phyloP scores from a whole-genome alignment of 768 basidiomycete genomes.

The Pisolithus tinctorius region DNA sequence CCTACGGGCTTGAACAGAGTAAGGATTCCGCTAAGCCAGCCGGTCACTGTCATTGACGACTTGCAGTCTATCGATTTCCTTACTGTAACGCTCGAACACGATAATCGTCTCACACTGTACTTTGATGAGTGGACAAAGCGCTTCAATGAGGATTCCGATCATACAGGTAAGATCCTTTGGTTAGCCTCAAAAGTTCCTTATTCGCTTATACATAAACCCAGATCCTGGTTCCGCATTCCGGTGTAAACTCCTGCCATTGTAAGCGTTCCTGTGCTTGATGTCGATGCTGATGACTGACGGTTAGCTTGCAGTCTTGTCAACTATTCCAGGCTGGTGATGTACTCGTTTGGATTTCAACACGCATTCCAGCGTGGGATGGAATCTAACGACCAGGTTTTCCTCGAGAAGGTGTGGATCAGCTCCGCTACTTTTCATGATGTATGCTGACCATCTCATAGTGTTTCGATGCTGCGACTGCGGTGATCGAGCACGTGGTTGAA shows the following conservation, averaged over 20 bases:
- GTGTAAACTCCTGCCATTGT: conserved; percentile 69
- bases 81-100: conserved; percentile 52
- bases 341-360: conserved; percentile 81
- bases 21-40: neutral
- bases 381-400: conserved; percentile 55
- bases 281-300: conserved; percentile 6
- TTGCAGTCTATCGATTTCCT: conserved; percentile 61
- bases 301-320: conserved; percentile 48
- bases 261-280: conserved; percentile 22
- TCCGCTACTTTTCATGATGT: neutral
- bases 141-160: conserved; percentile 55
- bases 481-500: conserved; percentile 61
- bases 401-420: conserved; percentile 45
- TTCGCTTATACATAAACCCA: conserved; percentile 16
- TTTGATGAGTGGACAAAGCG: conserved; percentile 60
- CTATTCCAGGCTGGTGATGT: conserved; percentile 80
- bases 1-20: conserved; percentile 70
- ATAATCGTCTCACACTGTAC: conserved; percentile 49
- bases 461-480: conserved; percentile 60
- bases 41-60: neutral
- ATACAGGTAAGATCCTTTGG: conserved; percentile 35
- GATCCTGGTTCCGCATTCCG: conserved; percentile 58
- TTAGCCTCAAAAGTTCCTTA: neutral
- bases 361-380: conserved; percentile 68
- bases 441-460: conserved; percentile 36